Percentiles rank a stretch among this genome's conserved stretches.
Evolutionary conservation across 1,284 basidiomycete species (phyloP).

Genomic region (Somion occarium): DNA sequence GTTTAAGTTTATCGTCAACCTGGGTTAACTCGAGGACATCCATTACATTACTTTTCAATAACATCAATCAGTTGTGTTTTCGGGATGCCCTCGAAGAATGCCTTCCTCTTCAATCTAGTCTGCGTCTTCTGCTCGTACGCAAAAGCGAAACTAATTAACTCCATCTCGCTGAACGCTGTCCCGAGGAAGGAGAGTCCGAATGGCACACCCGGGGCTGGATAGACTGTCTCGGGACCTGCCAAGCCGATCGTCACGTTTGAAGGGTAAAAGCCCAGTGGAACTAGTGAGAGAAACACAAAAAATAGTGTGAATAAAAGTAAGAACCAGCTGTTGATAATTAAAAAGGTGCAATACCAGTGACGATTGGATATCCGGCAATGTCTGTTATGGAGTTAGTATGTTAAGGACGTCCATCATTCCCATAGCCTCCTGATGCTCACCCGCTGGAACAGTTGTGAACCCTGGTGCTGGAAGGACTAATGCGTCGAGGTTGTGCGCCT

Average conservation of each 20-base stretch:
- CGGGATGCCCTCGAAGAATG: slow-evolving; percentile 54
- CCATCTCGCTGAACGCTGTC: slow-evolving; percentile 57
- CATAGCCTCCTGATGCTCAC: slow-evolving; percentile 25
- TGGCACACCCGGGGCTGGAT: slow-evolving; percentile 54
- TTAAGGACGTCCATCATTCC: slow-evolving; percentile 12
- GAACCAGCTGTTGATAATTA: no score
- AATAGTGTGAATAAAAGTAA: background rate
- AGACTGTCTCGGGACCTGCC: slow-evolving; percentile 32
- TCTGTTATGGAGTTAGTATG: slow-evolving; percentile 37
- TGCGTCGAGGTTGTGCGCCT: slow-evolving; percentile 48
- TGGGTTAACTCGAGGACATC: no score
- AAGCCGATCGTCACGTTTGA: slow-evolving; percentile 33
- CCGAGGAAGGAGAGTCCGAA: slow-evolving; percentile 63
- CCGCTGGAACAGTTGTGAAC: slow-evolving; percentile 42
- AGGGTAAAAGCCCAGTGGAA: slow-evolving; percentile 59
- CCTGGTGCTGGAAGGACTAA: slow-evolving; percentile 52
- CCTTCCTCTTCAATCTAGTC: slow-evolving; percentile 43
- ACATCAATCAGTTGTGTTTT: slow-evolving; percentile 55
- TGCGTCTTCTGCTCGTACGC: slow-evolving; percentile 65
- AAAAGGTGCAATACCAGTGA: slow-evolving; percentile 52
- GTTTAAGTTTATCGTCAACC: no score
- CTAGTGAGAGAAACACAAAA: slow-evolving; percentile 16
- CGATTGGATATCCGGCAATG: slow-evolving; percentile 55
- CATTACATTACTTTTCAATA: slow-evolving; percentile 18
- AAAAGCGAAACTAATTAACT: slow-evolving; percentile 53